These are phyloP conservation scores for Leptographium wingfieldii DNA, from an alignment of 2,329 filamentous ascomycete genomes.

Conservation along the genomic window DNA sequence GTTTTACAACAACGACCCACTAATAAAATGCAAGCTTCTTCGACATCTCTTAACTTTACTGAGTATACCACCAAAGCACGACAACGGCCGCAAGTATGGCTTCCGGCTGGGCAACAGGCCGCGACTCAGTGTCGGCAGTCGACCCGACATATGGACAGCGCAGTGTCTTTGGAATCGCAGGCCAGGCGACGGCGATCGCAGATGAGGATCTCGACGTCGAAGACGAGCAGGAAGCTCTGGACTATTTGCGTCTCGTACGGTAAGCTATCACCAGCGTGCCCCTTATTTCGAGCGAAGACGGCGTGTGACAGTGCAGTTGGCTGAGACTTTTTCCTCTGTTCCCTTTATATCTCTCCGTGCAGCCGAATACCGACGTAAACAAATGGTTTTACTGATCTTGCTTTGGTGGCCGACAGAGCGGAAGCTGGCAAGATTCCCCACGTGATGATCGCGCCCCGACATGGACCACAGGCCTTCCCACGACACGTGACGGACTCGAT, in stretches of 20 bases:
- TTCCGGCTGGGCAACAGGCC: neutral
- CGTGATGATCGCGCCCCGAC: constrained; percentile 51
- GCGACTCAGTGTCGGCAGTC: constrained; percentile 24
- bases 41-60: neutral
- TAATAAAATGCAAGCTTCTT: neutral
- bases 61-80: no score
- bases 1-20: no score
- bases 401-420: constrained; percentile 35
- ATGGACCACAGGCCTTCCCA: constrained; percentile 31
- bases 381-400: neutral
- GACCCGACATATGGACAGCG: constrained; percentile 60
- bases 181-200: constrained; percentile 29
- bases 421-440: constrained; percentile 65
- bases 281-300: neutral
- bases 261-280: constrained; percentile 26
- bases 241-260: constrained; percentile 60
- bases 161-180: constrained; percentile 55
- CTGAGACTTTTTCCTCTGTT: constrained; percentile 17
- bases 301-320: constrained; percentile 4
- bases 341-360: no score
- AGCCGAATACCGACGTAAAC: no score
- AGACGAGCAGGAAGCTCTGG: constrained; percentile 53
- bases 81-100: neutral
- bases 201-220: constrained; percentile 55
- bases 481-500: neutral